Conservation (phyloP, 495 filamentous ascomycete genomes). For the Aspergillus leporis region DNA sequence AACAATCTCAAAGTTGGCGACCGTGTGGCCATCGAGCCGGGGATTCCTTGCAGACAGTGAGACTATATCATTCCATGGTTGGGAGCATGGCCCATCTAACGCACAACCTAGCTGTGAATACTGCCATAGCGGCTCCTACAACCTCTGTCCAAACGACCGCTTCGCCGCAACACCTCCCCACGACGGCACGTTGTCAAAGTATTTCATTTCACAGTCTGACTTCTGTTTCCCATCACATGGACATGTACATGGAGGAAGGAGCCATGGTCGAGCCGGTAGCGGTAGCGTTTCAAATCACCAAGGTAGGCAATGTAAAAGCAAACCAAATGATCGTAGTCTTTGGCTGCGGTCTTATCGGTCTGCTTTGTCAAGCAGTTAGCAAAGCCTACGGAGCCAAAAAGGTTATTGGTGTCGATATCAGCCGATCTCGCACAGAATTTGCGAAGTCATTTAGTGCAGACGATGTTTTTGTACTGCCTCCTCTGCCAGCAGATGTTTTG, state of each 20-base stretch:
- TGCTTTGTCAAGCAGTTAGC: conserved; percentile 76
- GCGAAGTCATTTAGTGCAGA: conserved; percentile 67
- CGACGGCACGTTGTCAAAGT: conserved; percentile 76
- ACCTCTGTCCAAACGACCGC: conserved; percentile 32
- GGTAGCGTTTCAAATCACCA: conserved; percentile 77
- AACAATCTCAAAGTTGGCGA: conserved; percentile 62
- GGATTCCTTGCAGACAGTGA: conserved; percentile 65
- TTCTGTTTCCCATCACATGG: conserved; percentile 76
- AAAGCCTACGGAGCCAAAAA: conserved; percentile 71
- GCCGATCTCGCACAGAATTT: conserved; percentile 66
- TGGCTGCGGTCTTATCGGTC: conserved; percentile 82
- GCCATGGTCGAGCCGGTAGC: conserved; percentile 81
- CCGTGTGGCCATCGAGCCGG: conserved; percentile 77
- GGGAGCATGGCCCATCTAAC: background rate
- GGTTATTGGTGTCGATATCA: conserved; percentile 78
- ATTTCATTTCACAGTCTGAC: conserved; percentile 71
- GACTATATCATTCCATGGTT: conserved; percentile 15
- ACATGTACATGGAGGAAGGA: conserved; percentile 75
- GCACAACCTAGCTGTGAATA: conserved; percentile 31
- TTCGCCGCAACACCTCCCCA: conserved; percentile 87
- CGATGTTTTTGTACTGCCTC: conserved; percentile 59
- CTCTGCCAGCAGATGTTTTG: conserved; percentile 14
- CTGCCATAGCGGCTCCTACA: conserved; percentile 44
- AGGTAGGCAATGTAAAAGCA: conserved; percentile 65
- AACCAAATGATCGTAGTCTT: conserved; percentile 80